Base-by-base conservation (phyloP, 352 stramenopile genomes). In the Pythium chondricola region DNA sequence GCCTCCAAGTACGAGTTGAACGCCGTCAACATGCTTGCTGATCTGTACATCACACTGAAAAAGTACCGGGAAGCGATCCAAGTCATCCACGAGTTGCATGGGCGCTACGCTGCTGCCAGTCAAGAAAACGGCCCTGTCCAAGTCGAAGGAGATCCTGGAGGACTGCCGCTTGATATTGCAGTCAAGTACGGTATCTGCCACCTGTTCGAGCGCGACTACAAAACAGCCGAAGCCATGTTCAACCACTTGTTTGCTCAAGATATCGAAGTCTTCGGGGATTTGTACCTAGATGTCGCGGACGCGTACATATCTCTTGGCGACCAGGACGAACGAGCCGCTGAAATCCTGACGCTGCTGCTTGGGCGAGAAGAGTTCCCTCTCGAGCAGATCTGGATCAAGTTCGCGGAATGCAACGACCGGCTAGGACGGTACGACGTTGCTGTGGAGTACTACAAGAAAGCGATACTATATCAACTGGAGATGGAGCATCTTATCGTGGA, bases 111-210 rank as follows among this genome's bases (percentile, higher is more conserved):
- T 0, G 63, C 71, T n/a, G 60, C 54, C 16, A 67, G 65, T 30
- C 71, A 81, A 39, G 79, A 85, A 7, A 57, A 70, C 16, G 50
- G 50, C 2, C 55, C 69, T 10, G 43, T 56, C 42, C 67, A 85
- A 55, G 66, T 85, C 3, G 81, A 88, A 29, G 74, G 77, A 0
- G 73, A 86, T 18, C 74, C 74, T 0, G 74, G 69, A 31, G 78
- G 73, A 10, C 56, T 94, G 20, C 83, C 83, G 2, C 68, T 94
- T 10, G 83, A 94, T 55, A 92, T 94, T 51, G 79, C 78, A 2
- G 81, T 94, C 16, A 94, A 92, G 38, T 91, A 90, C 44, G 83
- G 83, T 13, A 93, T 93, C 18, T 93, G 83, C 35, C 74, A 92
- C 42, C 61, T 93, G 17, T 88, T 85, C 47, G 74, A 88, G 40